Evolutionary conservation across 257 asterid species (phyloP), one percentile per base, ranked within the genome.

Genomic region (Penstemon davidsonii): DNA sequence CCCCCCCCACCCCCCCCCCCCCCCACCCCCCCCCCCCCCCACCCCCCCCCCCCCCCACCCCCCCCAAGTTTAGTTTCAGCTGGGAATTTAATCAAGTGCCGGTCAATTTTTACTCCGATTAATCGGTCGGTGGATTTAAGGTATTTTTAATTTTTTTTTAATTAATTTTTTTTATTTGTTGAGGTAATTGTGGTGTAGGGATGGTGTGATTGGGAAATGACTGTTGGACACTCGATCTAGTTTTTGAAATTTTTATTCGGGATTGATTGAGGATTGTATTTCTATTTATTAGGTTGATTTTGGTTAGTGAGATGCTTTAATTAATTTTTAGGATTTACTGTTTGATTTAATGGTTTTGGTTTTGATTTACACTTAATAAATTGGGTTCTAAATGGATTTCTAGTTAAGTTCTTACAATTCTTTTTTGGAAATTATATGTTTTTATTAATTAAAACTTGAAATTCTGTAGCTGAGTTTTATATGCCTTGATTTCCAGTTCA

Each of bases 41-140:
- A n/a, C n/a, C n/a, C n/a, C n/a, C n/a, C n/a, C n/a, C n/a, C n/a
- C n/a, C n/a, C n/a, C n/a, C n/a, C n/a, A n/a, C n/a, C n/a, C n/a
- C n/a, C n/a, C n/a, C n/a, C n/a, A n/a, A 51, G 79, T 60, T 67
- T 77, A 66, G 47, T 77, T 73, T 63, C 68, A 63, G 69, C 74
- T 68, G 64, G 55, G 57, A 61, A n/a, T n/a, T n/a, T n/a, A 33
- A 55, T 63, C 75, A 5, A 36, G 71, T 13, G 75, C 39, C 41
- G 49, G 55, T 9, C 9, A 15, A 43, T 42, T 49, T 53, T 18
- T 44, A 46, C n/a, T 51, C 63, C 67, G 80, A 50, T 57, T 69
- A 36, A 19, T 57, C 52, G 66, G 69, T 81, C 71, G 47, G 47
- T 52, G 73, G 78, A 44, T 77, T 67, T 62, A 49, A 58, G 77